Conservation (phyloP, 495 filamentous ascomycete genomes). For the Aspergillus funiculosus region DNA sequence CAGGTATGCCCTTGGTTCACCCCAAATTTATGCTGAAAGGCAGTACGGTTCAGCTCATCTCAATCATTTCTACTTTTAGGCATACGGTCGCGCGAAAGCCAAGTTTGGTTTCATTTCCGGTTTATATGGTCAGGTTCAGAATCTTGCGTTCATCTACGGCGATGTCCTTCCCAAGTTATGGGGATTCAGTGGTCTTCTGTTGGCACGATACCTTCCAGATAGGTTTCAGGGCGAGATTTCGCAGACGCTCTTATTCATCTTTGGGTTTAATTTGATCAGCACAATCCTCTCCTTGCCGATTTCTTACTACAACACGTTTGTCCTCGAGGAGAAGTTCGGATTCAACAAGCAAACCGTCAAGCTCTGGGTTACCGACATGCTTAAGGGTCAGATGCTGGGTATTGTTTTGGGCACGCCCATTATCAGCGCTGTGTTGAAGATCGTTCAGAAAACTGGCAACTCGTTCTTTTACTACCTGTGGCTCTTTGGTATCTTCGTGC, state of each 20-base stretch:
- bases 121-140: conserved; percentile 80
- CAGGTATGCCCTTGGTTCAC: conserved; percentile 49
- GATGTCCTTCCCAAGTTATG: conserved; percentile 88
- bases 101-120: conserved; percentile 74
- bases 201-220: conserved; percentile 65
- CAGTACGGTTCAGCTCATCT: neutral
- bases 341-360: conserved; percentile 96
- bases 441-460: conserved; percentile 84
- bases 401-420: conserved; percentile 77
- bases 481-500: conserved; percentile 81
- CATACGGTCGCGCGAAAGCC: conserved; percentile 91
- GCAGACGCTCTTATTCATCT: conserved; percentile 87
- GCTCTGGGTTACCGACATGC: conserved; percentile 83
- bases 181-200: conserved; percentile 68
- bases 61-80: conserved; percentile 37
- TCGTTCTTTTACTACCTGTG: conserved; percentile 97
- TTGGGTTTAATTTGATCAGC: conserved; percentile 75
- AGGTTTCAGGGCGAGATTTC: conserved; percentile 87
- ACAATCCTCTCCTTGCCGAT: conserved; percentile 73
- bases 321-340: conserved; percentile 92
- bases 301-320: conserved; percentile 87
- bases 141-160: conserved; percentile 79
- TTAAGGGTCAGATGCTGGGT: conserved; percentile 82
- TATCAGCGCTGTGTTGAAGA: conserved; percentile 81
- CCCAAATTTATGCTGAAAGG: neutral